Conservation (phyloP, 352 stramenopile species). For the Globisporangium cystogenes region DNA sequence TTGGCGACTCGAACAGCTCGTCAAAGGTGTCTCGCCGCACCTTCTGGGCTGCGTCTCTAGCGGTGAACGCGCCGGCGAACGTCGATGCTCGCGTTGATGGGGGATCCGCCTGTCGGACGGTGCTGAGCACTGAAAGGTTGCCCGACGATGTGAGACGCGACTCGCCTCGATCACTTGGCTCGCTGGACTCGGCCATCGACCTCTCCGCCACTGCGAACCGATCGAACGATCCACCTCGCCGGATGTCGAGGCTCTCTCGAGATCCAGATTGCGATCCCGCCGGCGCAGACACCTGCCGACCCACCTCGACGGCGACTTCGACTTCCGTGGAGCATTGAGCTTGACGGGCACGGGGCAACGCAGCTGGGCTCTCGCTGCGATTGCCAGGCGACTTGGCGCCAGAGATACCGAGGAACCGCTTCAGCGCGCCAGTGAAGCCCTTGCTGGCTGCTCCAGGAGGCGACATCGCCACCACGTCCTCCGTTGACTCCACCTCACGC, state of each 20-base stretch:
- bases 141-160: not conserved
- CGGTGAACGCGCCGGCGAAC: not conserved
- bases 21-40: slow-evolving; percentile 68
- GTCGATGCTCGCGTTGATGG: slow-evolving; percentile 1
- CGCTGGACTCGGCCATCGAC: slow-evolving; percentile 19
- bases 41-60: slow-evolving; percentile 6
- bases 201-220: slow-evolving; percentile 7
- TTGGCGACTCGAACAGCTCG: slow-evolving; percentile 68
- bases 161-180: not conserved
- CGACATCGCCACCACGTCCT: not conserved
- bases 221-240: slow-evolving; percentile 5
- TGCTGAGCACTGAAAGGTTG: not conserved
- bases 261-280: not conserved
- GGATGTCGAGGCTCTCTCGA: not conserved
- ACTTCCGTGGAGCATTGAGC: not conserved
- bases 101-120: not conserved
- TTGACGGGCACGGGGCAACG: not conserved
- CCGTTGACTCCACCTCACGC: not conserved
- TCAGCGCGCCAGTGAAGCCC: slow-evolving; percentile 48
- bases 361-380: not conserved
- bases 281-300: not conserved
- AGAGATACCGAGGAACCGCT: slow-evolving; percentile 63
- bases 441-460: slow-evolving; percentile 7
- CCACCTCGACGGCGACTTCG: not conserved
- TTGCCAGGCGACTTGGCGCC: slow-evolving; percentile 14